Conservation (phyloP, 192 early-diverging fungal species). For the Backusella psychrophila region DNA sequence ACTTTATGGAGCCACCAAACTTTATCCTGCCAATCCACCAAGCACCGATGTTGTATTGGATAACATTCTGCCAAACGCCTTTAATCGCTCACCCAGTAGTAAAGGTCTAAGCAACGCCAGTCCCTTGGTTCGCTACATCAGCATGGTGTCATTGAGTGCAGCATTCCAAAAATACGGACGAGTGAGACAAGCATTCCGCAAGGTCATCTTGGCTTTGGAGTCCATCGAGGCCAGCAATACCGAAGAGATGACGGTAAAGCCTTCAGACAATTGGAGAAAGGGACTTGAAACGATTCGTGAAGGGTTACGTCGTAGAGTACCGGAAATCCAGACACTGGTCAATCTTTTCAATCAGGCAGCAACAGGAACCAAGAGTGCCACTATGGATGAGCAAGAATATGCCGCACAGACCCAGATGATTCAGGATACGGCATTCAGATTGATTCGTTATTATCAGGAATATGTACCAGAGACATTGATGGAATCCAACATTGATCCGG, state of each 20-base stretch:
- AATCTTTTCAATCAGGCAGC: constrained; percentile 41
- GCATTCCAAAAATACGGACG: constrained; percentile 59
- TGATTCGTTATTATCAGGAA: constrained; percentile 68
- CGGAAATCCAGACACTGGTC: constrained; percentile 69
- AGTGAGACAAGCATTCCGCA: constrained; percentile 22
- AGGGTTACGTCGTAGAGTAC: constrained; percentile 63
- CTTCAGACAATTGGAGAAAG: constrained; percentile 29
- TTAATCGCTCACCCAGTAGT: constrained; percentile 49
- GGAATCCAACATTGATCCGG: constrained; percentile 71
- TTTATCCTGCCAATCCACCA: constrained; percentile 53
- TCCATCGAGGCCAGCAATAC: not conserved
- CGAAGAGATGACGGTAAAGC: not conserved
- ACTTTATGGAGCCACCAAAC: constrained; percentile 37
- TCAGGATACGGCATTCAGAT: constrained; percentile 50
- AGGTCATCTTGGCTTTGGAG: constrained; percentile 37
- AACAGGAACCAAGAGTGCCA: constrained; percentile 26
- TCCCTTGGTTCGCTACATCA: constrained; percentile 61
- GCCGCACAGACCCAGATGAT: constrained; percentile 42
- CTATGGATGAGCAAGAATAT: constrained; percentile 41
- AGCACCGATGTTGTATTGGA: constrained; percentile 54
- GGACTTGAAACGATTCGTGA: constrained; percentile 38
- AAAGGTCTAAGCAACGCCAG: constrained; percentile 67
- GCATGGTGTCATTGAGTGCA: constrained; percentile 51
- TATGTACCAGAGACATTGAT: constrained; percentile 61
- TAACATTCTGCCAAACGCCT: constrained; percentile 64